Evolutionary conservation across 768 basidiomycete genomes (phyloP), one percentile per base, ranked within the genome.

Genomic region (Tephrocybe sp.): DNA sequence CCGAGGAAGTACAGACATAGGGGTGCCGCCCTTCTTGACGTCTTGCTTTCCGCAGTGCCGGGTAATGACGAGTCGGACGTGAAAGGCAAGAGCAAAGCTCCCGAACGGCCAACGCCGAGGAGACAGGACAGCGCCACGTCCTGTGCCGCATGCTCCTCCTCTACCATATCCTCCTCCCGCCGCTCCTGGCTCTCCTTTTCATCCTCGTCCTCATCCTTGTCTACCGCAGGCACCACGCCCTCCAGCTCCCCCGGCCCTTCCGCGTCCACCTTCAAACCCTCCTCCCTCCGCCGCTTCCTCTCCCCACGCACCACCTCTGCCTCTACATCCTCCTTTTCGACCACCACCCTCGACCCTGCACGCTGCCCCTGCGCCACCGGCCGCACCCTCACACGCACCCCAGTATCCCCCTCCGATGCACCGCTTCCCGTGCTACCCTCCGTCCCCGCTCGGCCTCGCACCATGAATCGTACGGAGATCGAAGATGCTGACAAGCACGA

Each of bases 41-140:
- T 61, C 4, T 65, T 83, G 15, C 69, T 83, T n/a, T n/a, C n/a
- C 18, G 64, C 69, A 36, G 69, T 71, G 41, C 72, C 75, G 20
- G 69, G 76, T 48, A 73, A 69, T 66, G 72, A 70, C 38, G 66
- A 73, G 7, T 70, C 65, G 4, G 73, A 49, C 65, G 71, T 45
- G 10, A 60, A 36, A 33, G 56, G 56, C 20, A 65, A 62, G 58
- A 62, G 57, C 64, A 79, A 67, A 67, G 75, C 55, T 43, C 57
- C 42, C 1, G 57, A 55, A 15, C 50, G 53, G 33, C 55, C 54
- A 9, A 26, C 20, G 3, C 40, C 49, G 1, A 40, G 48, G 37
- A 55, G 55, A 45, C 49, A 33, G 23, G 46, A 54, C 25, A 61
- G 50, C 23, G 26, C 48, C 6, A 50, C 28, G 11, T 37, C 40